Percentiles rank a stretch among this genome's conserved stretches.
phyloP scores from a whole-genome alignment of 345 rosid species.

The Carallia pectinifolia region DNA sequence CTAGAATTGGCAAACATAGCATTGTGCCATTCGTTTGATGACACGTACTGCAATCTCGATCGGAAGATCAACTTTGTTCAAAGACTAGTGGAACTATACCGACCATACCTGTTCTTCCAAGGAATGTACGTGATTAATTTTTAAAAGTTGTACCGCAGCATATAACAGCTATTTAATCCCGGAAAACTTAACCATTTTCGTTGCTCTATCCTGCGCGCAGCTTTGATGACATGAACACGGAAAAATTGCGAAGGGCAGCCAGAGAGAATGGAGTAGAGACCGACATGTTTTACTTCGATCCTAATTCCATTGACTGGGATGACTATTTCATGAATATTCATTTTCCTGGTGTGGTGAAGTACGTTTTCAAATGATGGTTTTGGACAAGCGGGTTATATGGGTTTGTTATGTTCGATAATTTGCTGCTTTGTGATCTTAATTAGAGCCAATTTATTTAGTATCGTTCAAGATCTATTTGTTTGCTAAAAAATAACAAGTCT shows the following conservation, averaged over 20 bases:
- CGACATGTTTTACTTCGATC: slow-evolving; percentile 48
- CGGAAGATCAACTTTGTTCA: slow-evolving; percentile 55
- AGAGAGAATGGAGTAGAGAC: slow-evolving; percentile 33
- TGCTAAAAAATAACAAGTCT: too few relatives aligned
- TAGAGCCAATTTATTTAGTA: too few relatives aligned
- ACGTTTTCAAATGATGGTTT: slow-evolving; percentile 39
- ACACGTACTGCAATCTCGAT: slow-evolving; percentile 37
- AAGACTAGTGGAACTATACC: slow-evolving; percentile 67
- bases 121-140: slow-evolving; percentile 53
- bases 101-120: slow-evolving; percentile 72
- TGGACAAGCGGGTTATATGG: too few relatives aligned
- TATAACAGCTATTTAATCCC: not conserved
- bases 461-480: too few relatives aligned
- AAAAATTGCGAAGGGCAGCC: slow-evolving; percentile 37
- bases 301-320: slow-evolving; percentile 58
- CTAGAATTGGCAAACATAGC: slow-evolving; percentile 47
- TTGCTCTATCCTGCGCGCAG: slow-evolving; percentile 27
- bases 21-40: slow-evolving; percentile 42
- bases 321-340: slow-evolving; percentile 55
- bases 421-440: too few relatives aligned
- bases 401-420: too few relatives aligned
- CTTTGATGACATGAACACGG: slow-evolving; percentile 62
- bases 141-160: not conserved
- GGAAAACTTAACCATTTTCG: not conserved
- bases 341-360: slow-evolving; percentile 57